Evolutionary conservation across 2,329 filamentous ascomycete genomes (phyloP), one percentile per base, ranked within the genome.

Genomic region (Hypoxylon sp.): DNA sequence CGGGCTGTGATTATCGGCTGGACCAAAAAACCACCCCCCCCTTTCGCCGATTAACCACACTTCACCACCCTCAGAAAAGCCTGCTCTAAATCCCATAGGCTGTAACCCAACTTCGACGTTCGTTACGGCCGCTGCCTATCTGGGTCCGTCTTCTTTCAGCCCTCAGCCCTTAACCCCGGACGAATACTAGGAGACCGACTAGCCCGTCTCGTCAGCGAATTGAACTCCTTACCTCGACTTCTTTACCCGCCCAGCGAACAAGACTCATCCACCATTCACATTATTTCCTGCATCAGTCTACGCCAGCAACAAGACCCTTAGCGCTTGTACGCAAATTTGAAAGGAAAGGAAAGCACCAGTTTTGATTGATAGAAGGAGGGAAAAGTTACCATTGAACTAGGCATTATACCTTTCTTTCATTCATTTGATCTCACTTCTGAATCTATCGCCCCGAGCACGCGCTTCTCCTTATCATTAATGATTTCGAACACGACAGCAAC

Each of bases 251-350:
- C 76, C 74, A 72, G 68, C 61, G 61, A 27, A 69, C 39, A 74
- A 72, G 65, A 66, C 69, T 74, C 71, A 67, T 71, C 75, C 68
- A 76, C 78, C 78, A 80, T 75, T 80, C 76, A 80, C 61, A 77
- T 75, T 72, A 68, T 70, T 71, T 72, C 73, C 71, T 72, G 72
- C 75, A 55, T 71, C 69, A 67, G 61, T 74, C 67, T 71, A 71
- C 68, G 39, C 68, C 41, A 30, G 61, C 57, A 61, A 66, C 68
- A 63, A 68, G 59, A 69, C 68, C 66, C 56, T 71, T 66, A 70
- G 71, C 70, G 70, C 70, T 64, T 62, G 54, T 59, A 61, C 48
- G 34, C 50, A 63, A 65, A 67, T 23, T 63, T 59, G 32, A 58
- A 59, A 62, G 16, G 47, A 60, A 25, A 46, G 34, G 23, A 60